phyloP scores from a whole-genome alignment of 805 yeast species.

The Komagataella pastoris region DNA sequence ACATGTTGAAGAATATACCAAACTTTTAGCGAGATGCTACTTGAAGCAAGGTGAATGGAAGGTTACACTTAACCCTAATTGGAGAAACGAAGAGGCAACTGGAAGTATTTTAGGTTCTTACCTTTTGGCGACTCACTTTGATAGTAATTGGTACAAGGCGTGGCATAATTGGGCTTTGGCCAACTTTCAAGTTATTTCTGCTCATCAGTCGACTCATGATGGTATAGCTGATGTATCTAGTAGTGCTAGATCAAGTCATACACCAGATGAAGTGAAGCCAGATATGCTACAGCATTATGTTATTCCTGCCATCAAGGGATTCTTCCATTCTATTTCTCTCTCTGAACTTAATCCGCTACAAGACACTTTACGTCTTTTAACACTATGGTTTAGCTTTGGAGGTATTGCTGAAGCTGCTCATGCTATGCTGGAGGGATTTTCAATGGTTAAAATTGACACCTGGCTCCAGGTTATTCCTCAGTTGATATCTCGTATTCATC shows the following conservation, averaged over 20 bases:
- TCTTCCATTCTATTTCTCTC: constrained; percentile 85
- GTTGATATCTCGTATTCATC: constrained; percentile 90
- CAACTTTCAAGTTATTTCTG: constrained; percentile 85
- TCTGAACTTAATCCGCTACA: constrained; percentile 82
- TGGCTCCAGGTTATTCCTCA: constrained; percentile 97
- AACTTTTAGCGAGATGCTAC: constrained; percentile 82
- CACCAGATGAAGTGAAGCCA: constrained; percentile 19
- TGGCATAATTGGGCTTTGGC: constrained; percentile 99
- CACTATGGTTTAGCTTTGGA: constrained; percentile 94
- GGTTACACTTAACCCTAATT: constrained; percentile 60
- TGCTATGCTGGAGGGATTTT: constrained; percentile 84
- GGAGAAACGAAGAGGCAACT: constrained; percentile 65
- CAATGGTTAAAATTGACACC: constrained; percentile 77
- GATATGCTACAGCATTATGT: constrained; percentile 75
- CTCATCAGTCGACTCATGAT: constrained; percentile 14
- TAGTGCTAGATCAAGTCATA: neutral
- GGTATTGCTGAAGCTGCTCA: constrained; percentile 84
- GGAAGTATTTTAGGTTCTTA: constrained; percentile 77
- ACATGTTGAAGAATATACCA: constrained; percentile 74
- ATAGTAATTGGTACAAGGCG: constrained; percentile 89
- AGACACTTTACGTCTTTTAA: constrained; percentile 79
- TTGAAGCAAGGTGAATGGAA: constrained; percentile 99
- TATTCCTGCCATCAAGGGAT: constrained; percentile 91
- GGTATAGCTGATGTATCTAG: neutral
- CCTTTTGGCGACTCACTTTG: constrained; percentile 89